Base-by-base conservation (phyloP, 495 filamentous ascomycete genomes). In the Penicillium fimorum region DNA sequence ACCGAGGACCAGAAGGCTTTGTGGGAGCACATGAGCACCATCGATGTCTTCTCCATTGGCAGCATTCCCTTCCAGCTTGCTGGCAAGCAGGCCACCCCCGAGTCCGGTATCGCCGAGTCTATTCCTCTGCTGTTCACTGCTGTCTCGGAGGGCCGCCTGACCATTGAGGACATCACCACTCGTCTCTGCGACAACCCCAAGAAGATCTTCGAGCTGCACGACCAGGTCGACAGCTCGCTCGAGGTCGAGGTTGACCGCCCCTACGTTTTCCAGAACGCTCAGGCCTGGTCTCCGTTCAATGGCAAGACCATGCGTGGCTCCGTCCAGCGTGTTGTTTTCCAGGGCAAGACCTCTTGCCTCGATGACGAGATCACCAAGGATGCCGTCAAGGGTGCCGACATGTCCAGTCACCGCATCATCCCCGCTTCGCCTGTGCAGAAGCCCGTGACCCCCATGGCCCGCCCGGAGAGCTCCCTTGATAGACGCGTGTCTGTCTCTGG, bases 141-240 rank as follows among this genome's bases (percentile, higher is more conserved):
- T 30, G 87, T 92, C 27, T 78, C 85, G 15, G 87, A 92, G 66
- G 88, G 89, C 51, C 85, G 78, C 58, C 70, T 94, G 60, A 89
- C 86, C 1, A 70, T 91, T 30, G 86, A 92, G 29, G 88, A 92
- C 62, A 77, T 94, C 66, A 85, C 79, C 53, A 66, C 76, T 27
- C 82, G 86, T 17, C 79, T 94, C 2, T 87, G 93, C 63, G 85
- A 91, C 59, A 92, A 91, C 61, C 90, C 90, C 18, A 91, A 87
- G 77, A 82, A 81, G 62, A 94, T 94, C 58, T 94, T 93, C 56
- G 88, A 93, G 75, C 80, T 94, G 45, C 90, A 94, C 59, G 90
- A 94, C 59, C 90, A 94, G 67, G 74, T 83, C 17, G 86, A 85
- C 54, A 84, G 87, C 51, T 84, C 81, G 11, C 76, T 92, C 29